Evolutionary conservation across 805 yeast genomes (phyloP).

Genomic region (Lipomyces chichibuensis): DNA sequence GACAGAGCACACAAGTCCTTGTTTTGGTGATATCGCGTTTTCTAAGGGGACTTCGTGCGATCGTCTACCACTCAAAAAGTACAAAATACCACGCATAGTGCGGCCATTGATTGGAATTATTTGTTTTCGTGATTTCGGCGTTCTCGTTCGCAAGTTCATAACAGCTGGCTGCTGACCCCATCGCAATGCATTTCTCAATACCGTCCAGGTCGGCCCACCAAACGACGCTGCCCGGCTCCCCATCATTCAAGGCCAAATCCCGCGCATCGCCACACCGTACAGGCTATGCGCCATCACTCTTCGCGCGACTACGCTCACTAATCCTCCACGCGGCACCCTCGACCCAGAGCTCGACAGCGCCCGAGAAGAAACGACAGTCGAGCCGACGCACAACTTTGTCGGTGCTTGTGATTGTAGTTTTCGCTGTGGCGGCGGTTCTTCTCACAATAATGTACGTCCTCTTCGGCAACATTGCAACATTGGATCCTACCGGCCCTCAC

Average conservation of each 20-base stretch:
- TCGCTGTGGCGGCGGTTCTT: constrained; percentile 8
- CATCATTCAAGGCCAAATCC: constrained; percentile 25
- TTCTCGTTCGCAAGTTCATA: not conserved
- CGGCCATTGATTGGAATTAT: not conserved
- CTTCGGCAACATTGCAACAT: constrained; percentile 5
- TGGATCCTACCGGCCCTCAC: constrained; percentile 36
- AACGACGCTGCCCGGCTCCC: constrained; percentile 24
- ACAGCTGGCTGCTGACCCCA: not conserved
- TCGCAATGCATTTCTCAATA: constrained; percentile 31
- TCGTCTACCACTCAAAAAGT: no score
- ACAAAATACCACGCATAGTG: no score
- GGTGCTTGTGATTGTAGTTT: constrained; percentile 7
- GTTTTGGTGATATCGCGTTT: no score
- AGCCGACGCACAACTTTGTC: constrained; percentile 18
- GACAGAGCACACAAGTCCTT: no score
- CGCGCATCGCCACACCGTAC: constrained; percentile 17
- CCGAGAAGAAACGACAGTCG: constrained; percentile 18
- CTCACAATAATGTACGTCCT: constrained; percentile 10
- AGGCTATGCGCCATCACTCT: constrained; percentile 15
- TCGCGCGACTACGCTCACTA: constrained; percentile 14
- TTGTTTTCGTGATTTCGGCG: not conserved
- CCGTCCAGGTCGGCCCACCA: constrained; percentile 28
- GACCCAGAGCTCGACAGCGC: constrained; percentile 5
- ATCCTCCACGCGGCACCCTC: not conserved
- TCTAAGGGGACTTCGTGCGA: no score